A percentile compares a stretch with the other conserved stretches of the same genome.
phyloP scores from a whole-genome alignment of 1,139 yeast genomes.

The Yarrowia galli region DNA sequence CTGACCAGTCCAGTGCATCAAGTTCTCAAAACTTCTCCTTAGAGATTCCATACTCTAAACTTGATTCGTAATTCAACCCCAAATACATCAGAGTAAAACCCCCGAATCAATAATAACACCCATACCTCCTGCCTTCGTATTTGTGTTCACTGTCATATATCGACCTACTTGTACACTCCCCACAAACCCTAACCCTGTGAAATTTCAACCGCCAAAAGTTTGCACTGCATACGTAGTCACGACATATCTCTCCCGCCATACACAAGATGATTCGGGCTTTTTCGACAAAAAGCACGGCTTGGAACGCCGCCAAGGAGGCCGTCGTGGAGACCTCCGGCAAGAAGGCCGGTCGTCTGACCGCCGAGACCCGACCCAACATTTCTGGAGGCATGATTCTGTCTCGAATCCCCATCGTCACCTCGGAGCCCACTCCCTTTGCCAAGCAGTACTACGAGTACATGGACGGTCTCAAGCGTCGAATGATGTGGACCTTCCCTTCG shows the following conservation, averaged over 20 bases:
- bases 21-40: too few relatives aligned
- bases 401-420: constrained; percentile 83
- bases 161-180: too few relatives aligned
- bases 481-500: constrained; percentile 98
- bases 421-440: constrained; percentile 77
- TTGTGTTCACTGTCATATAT: too few relatives aligned
- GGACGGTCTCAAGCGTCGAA: constrained; percentile 81
- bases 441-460: constrained; percentile 81
- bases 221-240: constrained; percentile 22
- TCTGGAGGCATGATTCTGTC: constrained; percentile 65
- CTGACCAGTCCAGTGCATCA: too few relatives aligned
- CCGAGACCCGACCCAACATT: constrained; percentile 42
- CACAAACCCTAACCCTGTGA: constrained; percentile 30
- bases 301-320: constrained; percentile 33
- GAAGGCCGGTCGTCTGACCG: constrained; percentile 31
- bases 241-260: constrained; percentile 5
- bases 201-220: constrained; percentile 31
- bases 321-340: constrained; percentile 13
- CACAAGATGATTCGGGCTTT: constrained; percentile 32
- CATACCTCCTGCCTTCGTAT: too few relatives aligned
- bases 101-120: too few relatives aligned
- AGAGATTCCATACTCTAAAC: too few relatives aligned
- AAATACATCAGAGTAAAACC: too few relatives aligned
- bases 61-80: too few relatives aligned
- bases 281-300: constrained; percentile 33